A percentile compares a stretch with the other conserved stretches of the same genome.
Evolutionary conservation across 306 rosid genomes (phyloP).

Genomic region (Psophocarpus tetragonolobus): DNA sequence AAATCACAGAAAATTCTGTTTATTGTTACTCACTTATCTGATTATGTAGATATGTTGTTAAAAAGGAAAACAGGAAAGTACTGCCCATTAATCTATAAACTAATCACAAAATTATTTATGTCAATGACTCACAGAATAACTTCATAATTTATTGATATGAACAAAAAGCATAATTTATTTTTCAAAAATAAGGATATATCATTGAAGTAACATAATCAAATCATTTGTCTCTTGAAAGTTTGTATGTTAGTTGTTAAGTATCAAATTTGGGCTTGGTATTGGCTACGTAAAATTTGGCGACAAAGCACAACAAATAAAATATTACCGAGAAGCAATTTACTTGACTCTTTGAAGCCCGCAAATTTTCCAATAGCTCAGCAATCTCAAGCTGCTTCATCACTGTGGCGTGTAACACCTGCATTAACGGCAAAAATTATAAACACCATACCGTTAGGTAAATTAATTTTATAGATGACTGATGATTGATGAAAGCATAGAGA

Average conservation of each 20-base stretch:
- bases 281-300: background rate
- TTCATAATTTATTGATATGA: background rate
- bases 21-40: background rate
- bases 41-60: background rate
- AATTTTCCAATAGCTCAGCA: conserved; percentile 54
- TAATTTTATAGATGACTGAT: conserved; percentile 3
- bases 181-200: background rate
- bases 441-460: background rate
- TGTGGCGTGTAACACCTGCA: conserved; percentile 64
- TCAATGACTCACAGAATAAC: background rate
- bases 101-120: background rate
- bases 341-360: conserved; percentile 50
- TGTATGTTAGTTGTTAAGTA: background rate
- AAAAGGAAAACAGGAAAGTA: background rate
- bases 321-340: conserved; percentile 50
- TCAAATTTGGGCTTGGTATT: background rate
- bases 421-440: conserved; percentile 1
- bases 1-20: background rate
- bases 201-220: background rate
- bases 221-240: background rate
- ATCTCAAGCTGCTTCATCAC: conserved; percentile 75
- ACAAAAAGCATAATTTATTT: background rate
- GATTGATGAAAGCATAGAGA: conserved; percentile 3
- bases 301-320: background rate
- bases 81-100: background rate